Evolutionary conservation across 441 rosid species (phyloP).

Genomic region (Erysimum cheiri): DNA sequence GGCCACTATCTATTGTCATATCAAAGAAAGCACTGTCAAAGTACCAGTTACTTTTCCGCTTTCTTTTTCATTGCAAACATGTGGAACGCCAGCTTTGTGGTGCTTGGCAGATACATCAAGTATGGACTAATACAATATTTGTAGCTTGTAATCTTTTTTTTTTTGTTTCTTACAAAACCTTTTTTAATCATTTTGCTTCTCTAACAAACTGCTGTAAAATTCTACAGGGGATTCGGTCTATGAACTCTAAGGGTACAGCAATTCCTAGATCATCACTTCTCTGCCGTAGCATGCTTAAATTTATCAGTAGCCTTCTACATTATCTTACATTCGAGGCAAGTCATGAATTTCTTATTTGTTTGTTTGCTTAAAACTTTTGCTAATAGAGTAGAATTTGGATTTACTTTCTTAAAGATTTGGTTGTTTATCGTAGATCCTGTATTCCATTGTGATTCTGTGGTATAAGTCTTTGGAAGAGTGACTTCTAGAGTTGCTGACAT

Average conservation of each 20-base stretch:
- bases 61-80: constrained; percentile 91
- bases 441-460: constrained; percentile 3
- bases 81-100: constrained; percentile 97
- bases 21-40: constrained; percentile 89
- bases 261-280: constrained; percentile 89
- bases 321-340: constrained; percentile 96
- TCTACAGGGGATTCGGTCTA: constrained; percentile 80
- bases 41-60: constrained; percentile 93
- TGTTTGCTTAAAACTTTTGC: constrained; percentile 12
- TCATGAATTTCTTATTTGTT: constrained; percentile 36
- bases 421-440: constrained; percentile 9
- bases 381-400: not conserved
- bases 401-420: not conserved
- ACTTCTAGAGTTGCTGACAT: constrained; percentile 10
- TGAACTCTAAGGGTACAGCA: constrained; percentile 77
- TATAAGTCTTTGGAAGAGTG: not conserved
- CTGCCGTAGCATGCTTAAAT: constrained; percentile 97
- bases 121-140: constrained; percentile 46
- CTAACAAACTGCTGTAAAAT: constrained; percentile 38
- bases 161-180: constrained; percentile 2
- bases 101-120: constrained; percentile 99
- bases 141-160: not conserved
- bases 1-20: constrained; percentile 96
- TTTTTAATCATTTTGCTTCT: constrained; percentile 31
- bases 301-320: constrained; percentile 93